These are phyloP conservation scores for Phlegmacium glaucopus DNA, from an alignment of 768 basidiomycete genomes.

Conservation along the genomic window DNA sequence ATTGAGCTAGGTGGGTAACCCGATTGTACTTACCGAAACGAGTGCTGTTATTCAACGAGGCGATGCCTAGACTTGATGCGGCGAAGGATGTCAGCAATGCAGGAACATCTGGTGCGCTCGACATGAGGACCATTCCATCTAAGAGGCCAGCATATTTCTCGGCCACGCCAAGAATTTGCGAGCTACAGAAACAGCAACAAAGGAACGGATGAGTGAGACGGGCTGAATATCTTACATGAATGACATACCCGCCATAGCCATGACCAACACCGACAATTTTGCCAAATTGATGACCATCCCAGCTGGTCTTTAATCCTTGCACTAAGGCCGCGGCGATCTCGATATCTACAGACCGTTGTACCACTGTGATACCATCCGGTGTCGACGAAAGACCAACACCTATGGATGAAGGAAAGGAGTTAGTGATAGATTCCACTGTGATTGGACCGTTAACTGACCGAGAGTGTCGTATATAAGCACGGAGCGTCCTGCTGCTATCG, in stretches of 20 bases:
- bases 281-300: conserved; percentile 4
- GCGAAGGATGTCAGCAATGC: conserved; percentile 10
- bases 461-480: conserved; percentile 20
- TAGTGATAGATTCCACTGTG: background rate
- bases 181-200: conserved; percentile 1
- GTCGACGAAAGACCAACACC: conserved; percentile 20
- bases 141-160: conserved; percentile 13
- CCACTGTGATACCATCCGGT: conserved; percentile 21
- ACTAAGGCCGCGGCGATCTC: conserved; percentile 15
- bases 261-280: conserved; percentile 21
- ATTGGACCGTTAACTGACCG: conserved; percentile 5
- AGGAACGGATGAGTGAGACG: background rate
- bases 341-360: conserved; percentile 16
- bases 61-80: conserved; percentile 14
- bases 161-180: conserved; percentile 15
- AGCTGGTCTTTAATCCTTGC: conserved; percentile 6
- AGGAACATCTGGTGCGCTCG: conserved; percentile 10
- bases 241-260: conserved; percentile 20
- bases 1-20: too few relatives aligned
- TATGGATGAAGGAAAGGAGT: background rate
- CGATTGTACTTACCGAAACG: conserved; percentile 16
- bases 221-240: background rate
- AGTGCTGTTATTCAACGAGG: conserved; percentile 8
- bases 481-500: conserved; percentile 14
- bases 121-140: conserved; percentile 19